Base-by-base conservation (phyloP, 805 yeast species). In the Cyberlindnera subsufficiens region DNA sequence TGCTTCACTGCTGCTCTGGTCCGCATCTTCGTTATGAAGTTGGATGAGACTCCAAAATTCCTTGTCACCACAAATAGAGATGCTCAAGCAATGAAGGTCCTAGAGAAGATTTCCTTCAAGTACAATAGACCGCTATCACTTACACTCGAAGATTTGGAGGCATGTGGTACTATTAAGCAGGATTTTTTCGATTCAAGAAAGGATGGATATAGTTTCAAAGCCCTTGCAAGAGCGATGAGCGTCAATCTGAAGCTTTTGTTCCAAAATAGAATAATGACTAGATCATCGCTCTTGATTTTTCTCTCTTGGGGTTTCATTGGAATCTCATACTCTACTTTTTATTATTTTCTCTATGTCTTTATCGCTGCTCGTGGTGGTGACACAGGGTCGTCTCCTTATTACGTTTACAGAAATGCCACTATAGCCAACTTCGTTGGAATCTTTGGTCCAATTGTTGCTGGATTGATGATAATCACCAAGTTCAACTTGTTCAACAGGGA, bases 221-320 rank as follows among this genome's bases (percentile, higher is more conserved):
- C 52, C 14, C 32, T 53, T 13, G 6, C 30, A 11, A 30, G 34
- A 10, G 33, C 65, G 20, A 61, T 64, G 17, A 57, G 55, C 51
- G 46, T 49, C 41, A 76, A 76, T 52, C 40, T 75, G 11, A 58
- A 66, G 17, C 54, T 66, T 38, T 65, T 78, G 39, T 78, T 75
- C 58, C 66, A 68, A 8, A 63, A 69, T 8, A 61, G 56, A 39
- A 55, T 58, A 16, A 63, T 74, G 18, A 67, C 67, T 9, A 56
- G 64, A 50, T 66, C 70, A 5, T 62, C 78, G 32, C 30, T 65
- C 13, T 62, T 79, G 16, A 60, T 75, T 14, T 51, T 64, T 19
- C 43, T 73, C 13, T 67, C 78, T 1, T 78, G 82, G 82, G 72
- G 72, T 17, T 59, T 74, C 42, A 68, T 77, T 47, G 82, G 81